Percentiles rank a stretch among this genome's conserved stretches.
Evolutionary conservation across 2,329 filamentous ascomycete species (phyloP).

Genomic region (Colletotrichum truncatum): DNA sequence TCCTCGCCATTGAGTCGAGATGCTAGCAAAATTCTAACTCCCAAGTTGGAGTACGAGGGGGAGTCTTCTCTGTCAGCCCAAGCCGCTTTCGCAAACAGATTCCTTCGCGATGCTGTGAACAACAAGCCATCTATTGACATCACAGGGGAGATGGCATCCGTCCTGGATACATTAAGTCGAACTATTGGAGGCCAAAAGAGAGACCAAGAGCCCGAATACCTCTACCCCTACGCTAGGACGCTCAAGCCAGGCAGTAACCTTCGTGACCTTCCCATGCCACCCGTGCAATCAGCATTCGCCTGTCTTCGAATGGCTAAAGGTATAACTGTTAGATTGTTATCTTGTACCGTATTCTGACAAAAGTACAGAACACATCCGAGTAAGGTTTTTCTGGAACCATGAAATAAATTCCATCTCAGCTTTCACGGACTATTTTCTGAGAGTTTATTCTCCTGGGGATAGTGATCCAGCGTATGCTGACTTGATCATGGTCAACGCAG

Average conservation of each 20-base stretch:
- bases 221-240: conserved; percentile 6
- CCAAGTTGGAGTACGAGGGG: conserved; percentile 31
- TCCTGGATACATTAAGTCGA: conserved; percentile 27
- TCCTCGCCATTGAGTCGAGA: neutral
- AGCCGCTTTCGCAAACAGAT: conserved; percentile 33
- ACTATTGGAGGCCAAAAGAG: conserved; percentile 27
- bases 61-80: conserved; percentile 34
- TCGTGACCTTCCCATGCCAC: conserved; percentile 27
- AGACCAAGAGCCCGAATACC: conserved; percentile 13
- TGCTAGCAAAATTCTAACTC: neutral
- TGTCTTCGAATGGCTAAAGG: conserved; percentile 28
- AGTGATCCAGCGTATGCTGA: conserved; percentile 30
- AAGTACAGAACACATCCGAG: neutral
- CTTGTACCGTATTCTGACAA: neutral
- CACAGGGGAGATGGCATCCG: conserved; percentile 32
- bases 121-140: conserved; percentile 28
- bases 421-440: conserved; percentile 34
- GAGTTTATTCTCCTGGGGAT: conserved; percentile 33
- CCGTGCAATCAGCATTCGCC: conserved; percentile 23
- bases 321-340: neutral
- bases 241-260: conserved; percentile 12
- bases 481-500: conserved; percentile 33
- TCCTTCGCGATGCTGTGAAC: conserved; percentile 31
- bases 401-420: conserved; percentile 8
- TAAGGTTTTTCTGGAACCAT: conserved; percentile 10